Conservation (phyloP, 345 rosid genomes). For the Brassica juncea region DNA sequence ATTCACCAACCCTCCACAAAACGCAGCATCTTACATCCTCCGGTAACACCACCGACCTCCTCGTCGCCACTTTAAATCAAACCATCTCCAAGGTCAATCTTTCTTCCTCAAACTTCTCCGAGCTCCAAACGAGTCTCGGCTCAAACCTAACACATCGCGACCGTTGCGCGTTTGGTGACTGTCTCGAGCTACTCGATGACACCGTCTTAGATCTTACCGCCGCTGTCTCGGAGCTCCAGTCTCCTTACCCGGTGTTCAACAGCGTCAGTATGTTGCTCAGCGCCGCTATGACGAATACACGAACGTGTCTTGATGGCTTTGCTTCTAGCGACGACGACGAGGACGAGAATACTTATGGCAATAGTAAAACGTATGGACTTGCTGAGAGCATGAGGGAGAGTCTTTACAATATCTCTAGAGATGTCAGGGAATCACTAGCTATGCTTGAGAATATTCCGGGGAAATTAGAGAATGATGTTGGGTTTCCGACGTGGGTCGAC, state of each 20-base stretch:
- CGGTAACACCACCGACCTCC: conserved; percentile 48
- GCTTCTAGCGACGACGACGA: conserved; percentile 36
- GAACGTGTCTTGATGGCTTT: conserved; percentile 90
- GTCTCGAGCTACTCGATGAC: conserved; percentile 60
- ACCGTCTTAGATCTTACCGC: conserved; percentile 51
- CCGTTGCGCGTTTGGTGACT: conserved; percentile 58
- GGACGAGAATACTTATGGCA: neutral
- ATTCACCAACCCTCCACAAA: conserved; percentile 10
- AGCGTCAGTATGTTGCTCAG: conserved; percentile 45
- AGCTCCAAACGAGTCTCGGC: conserved; percentile 33
- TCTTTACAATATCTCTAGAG: conserved; percentile 55
- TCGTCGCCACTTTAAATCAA: conserved; percentile 53
- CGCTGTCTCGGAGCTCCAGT: conserved; percentile 50
- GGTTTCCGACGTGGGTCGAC: conserved; percentile 67
- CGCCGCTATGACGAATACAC: conserved; percentile 79
- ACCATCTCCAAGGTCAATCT: conserved; percentile 52
- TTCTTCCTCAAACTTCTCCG: conserved; percentile 54
- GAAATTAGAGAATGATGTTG: conserved; percentile 52
- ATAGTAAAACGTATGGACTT: conserved; percentile 29
- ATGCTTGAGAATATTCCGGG: conserved; percentile 69
- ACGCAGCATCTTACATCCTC: conserved; percentile 28
- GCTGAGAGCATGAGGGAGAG: conserved; percentile 48
- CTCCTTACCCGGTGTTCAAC: neutral
- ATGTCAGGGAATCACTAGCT: conserved; percentile 67
- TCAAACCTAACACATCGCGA: conserved; percentile 42